Percentiles rank a stretch among this genome's conserved stretches.
phyloP scores from a whole-genome alignment of 1,284 basidiomycete species.

The Ganoderma multipileum region DNA sequence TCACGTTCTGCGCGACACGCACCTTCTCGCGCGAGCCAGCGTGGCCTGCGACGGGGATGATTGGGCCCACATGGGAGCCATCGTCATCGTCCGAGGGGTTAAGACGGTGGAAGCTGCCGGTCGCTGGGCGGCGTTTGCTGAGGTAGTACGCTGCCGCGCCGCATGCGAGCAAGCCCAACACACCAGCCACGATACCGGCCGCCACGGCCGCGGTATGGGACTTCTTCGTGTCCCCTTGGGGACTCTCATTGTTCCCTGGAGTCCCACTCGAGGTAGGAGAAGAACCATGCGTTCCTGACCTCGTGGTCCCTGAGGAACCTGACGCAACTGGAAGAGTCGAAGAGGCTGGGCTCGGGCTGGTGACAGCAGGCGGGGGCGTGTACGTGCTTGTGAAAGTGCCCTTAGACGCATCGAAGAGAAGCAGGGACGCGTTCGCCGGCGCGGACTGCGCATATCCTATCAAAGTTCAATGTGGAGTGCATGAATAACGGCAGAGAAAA shows the following conservation, averaged over 20 bases:
- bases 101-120: constrained; percentile 53
- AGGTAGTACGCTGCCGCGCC: constrained; percentile 53
- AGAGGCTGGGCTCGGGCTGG: constrained; percentile 38
- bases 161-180: constrained; percentile 56
- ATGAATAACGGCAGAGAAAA: neutral
- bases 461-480: constrained; percentile 6
- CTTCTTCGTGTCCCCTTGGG: constrained; percentile 31
- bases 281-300: constrained; percentile 23
- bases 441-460: constrained; percentile 66
- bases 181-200: constrained; percentile 62
- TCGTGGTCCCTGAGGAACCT: constrained; percentile 23
- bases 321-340: constrained; percentile 48
- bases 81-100: constrained; percentile 45
- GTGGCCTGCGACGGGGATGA: constrained; percentile 38
- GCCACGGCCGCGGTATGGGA: constrained; percentile 53
- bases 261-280: constrained; percentile 30
- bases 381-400: constrained; percentile 48
- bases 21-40: constrained; percentile 34
- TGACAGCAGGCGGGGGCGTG: constrained; percentile 46
- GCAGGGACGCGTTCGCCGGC: constrained; percentile 48
- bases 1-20: constrained; percentile 35
- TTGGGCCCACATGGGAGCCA: constrained; percentile 37
- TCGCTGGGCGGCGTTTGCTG: constrained; percentile 38
- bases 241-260: constrained; percentile 20
- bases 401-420: constrained; percentile 57